Conservation (phyloP, 495 filamentous ascomycete species). For the Penicillium daleae region DNA sequence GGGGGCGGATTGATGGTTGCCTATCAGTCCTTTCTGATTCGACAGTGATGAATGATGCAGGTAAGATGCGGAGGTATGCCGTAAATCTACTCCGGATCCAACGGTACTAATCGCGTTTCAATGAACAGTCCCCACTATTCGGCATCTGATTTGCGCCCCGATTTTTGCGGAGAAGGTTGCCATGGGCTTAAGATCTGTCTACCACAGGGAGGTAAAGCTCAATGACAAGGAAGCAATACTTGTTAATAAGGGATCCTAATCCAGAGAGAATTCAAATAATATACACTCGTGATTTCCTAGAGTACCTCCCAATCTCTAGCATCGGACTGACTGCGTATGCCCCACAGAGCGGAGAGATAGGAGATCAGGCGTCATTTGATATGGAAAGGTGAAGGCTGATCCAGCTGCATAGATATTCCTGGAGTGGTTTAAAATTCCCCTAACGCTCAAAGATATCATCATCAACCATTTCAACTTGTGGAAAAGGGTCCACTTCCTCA, state of each 20-base stretch:
- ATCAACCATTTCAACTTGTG: neutral
- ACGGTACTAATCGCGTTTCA: too few species aligned
- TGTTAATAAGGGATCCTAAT: neutral
- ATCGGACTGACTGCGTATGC: neutral
- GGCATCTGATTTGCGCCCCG: neutral
- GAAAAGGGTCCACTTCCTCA: neutral
- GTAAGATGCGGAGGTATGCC: neutral
- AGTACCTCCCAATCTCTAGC: neutral
- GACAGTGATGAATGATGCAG: neutral
- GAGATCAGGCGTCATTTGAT: neutral
- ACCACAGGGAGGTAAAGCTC: neutral
- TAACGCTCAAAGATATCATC: neutral
- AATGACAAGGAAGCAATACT: neutral
- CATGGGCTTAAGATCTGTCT: neutral
- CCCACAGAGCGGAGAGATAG: neutral
- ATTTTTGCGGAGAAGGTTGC: neutral
- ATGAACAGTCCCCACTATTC: neutral
- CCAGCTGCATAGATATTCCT: neutral
- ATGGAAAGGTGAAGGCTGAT: neutral
- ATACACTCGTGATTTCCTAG: neutral
- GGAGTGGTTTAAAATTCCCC: neutral
- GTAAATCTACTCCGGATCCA: neutral
- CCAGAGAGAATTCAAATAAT: neutral
- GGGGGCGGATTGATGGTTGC: neutral
- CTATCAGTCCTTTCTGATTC: slow-evolving; percentile 1